Percentiles rank a stretch among this genome's conserved stretches.
Evolutionary conservation across 2,329 filamentous ascomycete genomes (phyloP).

Genomic region (Aspergillus quadricinctus): DNA sequence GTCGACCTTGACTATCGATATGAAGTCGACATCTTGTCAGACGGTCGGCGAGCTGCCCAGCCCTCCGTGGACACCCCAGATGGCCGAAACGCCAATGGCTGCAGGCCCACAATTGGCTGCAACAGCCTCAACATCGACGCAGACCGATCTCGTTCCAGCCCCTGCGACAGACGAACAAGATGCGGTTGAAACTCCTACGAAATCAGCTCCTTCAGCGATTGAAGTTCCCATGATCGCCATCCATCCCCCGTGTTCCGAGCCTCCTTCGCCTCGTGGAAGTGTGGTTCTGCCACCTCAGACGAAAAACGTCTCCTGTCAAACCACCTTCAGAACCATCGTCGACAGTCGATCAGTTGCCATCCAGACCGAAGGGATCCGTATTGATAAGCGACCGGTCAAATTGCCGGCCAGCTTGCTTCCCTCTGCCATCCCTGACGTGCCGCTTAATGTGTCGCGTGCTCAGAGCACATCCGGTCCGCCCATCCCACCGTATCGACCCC

Average conservation of each 20-base stretch:
- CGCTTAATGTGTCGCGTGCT: constrained; percentile 20
- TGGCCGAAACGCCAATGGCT: constrained; percentile 16
- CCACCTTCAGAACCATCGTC: constrained; percentile 50
- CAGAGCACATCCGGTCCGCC: constrained; percentile 20
- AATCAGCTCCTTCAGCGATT: constrained; percentile 16
- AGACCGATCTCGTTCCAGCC: constrained; percentile 28
- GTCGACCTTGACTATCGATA: constrained; percentile 28
- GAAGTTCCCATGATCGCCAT: constrained; percentile 85
- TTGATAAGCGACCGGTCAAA: constrained; percentile 71
- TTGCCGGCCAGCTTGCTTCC: constrained; percentile 76
- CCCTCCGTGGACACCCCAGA: constrained; percentile 32
- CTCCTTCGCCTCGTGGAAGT: constrained; percentile 70
- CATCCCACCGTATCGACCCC: constrained; percentile 31
- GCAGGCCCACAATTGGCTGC: constrained; percentile 7
- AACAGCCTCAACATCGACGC: constrained; percentile 29
- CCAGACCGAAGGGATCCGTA: constrained; percentile 87
- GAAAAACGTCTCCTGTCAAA: constrained; percentile 81
- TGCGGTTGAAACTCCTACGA: constrained; percentile 9
- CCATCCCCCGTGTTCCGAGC: constrained; percentile 78
- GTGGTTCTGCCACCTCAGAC: constrained; percentile 73
- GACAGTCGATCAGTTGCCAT: constrained; percentile 55
- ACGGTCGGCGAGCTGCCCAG: constrained; percentile 37
- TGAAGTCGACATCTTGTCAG: constrained; percentile 42
- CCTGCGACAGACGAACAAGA: constrained; percentile 12
- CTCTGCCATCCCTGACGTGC: constrained; percentile 62